phyloP scores from a whole-genome alignment of 2,329 filamentous ascomycete genomes.

The Colletotrichum paranaense region DNA sequence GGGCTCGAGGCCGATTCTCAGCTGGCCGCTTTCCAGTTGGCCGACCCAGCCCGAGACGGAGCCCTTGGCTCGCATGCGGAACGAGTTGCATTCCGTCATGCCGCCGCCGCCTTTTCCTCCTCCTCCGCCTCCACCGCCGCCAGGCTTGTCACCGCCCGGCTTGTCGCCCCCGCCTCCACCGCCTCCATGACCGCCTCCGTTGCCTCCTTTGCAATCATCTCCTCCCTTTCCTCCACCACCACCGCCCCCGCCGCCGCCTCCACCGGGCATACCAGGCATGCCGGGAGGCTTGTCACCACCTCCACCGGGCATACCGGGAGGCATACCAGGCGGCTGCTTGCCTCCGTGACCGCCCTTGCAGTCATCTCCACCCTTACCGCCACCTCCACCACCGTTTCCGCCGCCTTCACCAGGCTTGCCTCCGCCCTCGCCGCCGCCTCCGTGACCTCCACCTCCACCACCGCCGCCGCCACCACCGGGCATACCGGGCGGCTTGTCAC shows the following conservation, averaged over 20 bases:
- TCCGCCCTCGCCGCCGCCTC: not conserved
- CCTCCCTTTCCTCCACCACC: too few species aligned
- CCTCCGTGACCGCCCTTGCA: not conserved
- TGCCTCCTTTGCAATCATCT: too few species aligned
- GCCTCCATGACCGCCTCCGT: too few species aligned
- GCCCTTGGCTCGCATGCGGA: conserved; percentile 62
- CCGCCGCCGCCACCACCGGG: not conserved
- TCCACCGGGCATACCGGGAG: not conserved
- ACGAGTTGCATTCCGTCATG: conserved; percentile 48
- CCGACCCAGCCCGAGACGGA: conserved; percentile 64
- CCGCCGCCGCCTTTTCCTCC: not conserved
- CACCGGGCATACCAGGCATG: not conserved
- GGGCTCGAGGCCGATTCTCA: conserved; percentile 59
- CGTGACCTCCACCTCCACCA: not conserved
- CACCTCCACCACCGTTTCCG: not conserved
- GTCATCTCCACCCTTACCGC: not conserved
- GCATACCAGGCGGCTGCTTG: too few species aligned
- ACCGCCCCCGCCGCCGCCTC: not conserved
- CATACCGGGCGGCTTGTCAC: not conserved
- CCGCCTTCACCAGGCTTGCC: not conserved
- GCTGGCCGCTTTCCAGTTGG: conserved; percentile 71
- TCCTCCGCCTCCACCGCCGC: not conserved
- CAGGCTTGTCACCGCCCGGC: not conserved
- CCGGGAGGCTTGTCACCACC: not conserved
- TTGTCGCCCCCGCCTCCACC: not conserved